phyloP scores from a whole-genome alignment of 1,139 yeast species.

The Yamadazyma songkhlaensis region DNA sequence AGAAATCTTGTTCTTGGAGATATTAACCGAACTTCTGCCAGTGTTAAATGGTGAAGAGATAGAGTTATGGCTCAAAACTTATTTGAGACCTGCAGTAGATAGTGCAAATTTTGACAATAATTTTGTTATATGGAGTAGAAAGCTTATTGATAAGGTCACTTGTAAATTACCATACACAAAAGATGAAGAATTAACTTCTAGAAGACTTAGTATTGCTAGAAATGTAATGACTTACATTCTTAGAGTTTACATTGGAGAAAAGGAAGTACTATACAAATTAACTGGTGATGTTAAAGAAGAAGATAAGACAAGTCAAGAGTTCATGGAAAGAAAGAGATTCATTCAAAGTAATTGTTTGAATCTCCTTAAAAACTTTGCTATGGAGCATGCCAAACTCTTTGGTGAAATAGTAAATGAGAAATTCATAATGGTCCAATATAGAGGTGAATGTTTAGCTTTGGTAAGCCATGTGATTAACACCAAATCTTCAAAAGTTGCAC shows the following conservation, averaged over 20 bases:
- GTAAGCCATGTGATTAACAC: slow-evolving; percentile 25
- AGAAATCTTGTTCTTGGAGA: slow-evolving; percentile 46
- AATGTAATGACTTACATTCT: slow-evolving; percentile 28
- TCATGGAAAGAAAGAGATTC: slow-evolving; percentile 50
- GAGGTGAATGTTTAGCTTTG: slow-evolving; percentile 38
- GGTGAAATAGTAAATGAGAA: slow-evolving; percentile 31
- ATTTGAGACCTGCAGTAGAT: slow-evolving; percentile 54
- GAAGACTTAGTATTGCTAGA: slow-evolving; percentile 22
- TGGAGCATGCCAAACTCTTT: slow-evolving; percentile 28
- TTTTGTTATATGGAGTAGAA: slow-evolving; percentile 42
- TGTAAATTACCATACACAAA: slow-evolving; percentile 19
- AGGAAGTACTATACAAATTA: slow-evolving; percentile 16
- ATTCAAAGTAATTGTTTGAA: slow-evolving; percentile 40
- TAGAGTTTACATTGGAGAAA: slow-evolving; percentile 27
- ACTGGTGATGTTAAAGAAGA: slow-evolving; percentile 11
- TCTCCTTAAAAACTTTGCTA: slow-evolving; percentile 41
- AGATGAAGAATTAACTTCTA: slow-evolving; percentile 24
- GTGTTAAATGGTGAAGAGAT: slow-evolving; percentile 41
- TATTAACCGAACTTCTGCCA: slow-evolving; percentile 37
- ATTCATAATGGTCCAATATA: slow-evolving; percentile 23
- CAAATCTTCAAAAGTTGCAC: slow-evolving; percentile 29
- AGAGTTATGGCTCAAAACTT: slow-evolving; percentile 51
- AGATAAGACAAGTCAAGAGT: slow-evolving; percentile 27
- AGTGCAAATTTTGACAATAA: slow-evolving; percentile 51
- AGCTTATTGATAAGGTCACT: slow-evolving; percentile 37